Base-by-base conservation (phyloP, 139 green algal species). In the Chlorella sp. region DNA sequence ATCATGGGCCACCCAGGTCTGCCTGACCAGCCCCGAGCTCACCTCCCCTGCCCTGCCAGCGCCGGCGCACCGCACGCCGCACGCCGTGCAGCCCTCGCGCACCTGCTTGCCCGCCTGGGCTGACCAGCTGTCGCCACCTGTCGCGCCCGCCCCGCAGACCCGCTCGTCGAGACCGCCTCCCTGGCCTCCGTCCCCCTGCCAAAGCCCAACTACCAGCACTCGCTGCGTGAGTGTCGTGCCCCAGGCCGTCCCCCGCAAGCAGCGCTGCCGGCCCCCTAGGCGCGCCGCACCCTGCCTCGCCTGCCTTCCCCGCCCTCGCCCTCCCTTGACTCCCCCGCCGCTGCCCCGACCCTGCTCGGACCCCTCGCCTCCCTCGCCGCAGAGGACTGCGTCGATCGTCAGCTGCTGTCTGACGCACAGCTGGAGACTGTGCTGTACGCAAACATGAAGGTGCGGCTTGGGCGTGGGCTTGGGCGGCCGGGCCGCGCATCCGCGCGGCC, bases 361-460 rank as follows among this genome's bases (percentile, higher is more conserved):
- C n/a, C n/a, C n/a, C n/a, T n/a, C n/a, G n/a, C n/a, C n/a, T n/a
- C n/a, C n/a, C n/a, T n/a, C n/a, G n/a, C n/a, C n/a, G n/a, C n/a
- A n/a, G n/a, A 84, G 45, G 81, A 84, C 46, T 80, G 77, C 63
- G 72, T 92, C 40, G 66, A 74, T 0, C 12, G 51, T 2, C 59
- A 48, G 1, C 72, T 74, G 15, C 59, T 96, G 8, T 92, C 84
- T 35, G 84, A 88, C 48, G 85, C 90, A 0, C 92, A 96, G 84
- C 83, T 95, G 60, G 92, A 96, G 81, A 75, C 69, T 5, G 48
- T 75, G 33, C 43, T 94, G 8, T 96, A 96, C 74, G 85, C 91
- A 35, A 87, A 85, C 67, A 86, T 88, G 87, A 86, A 89, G 46
- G 94, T 92, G 81, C 74, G n/a, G n/a, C n/a, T n/a, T n/a, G n/a